Percentiles rank a stretch among this genome's conserved stretches.
phyloP scores from a whole-genome alignment of 2,329 filamentous ascomycete genomes.

The Trichoderma sp. region DNA sequence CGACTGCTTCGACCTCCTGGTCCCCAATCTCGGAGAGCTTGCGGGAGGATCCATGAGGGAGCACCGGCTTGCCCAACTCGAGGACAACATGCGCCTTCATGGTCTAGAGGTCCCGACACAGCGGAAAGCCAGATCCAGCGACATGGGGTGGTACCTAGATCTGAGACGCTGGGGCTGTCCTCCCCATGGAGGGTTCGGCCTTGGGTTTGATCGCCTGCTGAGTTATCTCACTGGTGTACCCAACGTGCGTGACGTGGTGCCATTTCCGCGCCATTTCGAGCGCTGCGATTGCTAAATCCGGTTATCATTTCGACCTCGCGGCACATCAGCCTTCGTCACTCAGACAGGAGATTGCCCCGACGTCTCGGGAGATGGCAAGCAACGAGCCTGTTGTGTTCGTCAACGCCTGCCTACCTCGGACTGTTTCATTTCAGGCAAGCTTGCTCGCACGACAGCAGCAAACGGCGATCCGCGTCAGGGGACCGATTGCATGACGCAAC shows the following conservation, averaged over 20 bases:
- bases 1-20: constrained; percentile 85
- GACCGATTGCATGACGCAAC: constrained; percentile 21
- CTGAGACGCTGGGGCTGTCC: constrained; percentile 87
- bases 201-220: constrained; percentile 84
- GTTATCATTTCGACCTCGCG: constrained; percentile 6
- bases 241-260: constrained; percentile 80
- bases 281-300: constrained; percentile 55
- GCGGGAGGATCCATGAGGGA: constrained; percentile 89
- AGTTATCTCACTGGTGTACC: constrained; percentile 78
- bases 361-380: constrained; percentile 19
- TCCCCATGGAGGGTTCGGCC: constrained; percentile 84
- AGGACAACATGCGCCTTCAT: constrained; percentile 67
- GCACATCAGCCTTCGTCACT: background rate
- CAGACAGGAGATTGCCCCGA: constrained; percentile 19
- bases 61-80: constrained; percentile 65
- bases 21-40: constrained; percentile 82
- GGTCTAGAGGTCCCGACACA: constrained; percentile 51
- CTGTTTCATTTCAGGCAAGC: constrained; percentile 19
- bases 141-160: constrained; percentile 81
- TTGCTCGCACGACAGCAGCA: constrained; percentile 13
- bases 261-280: constrained; percentile 74
- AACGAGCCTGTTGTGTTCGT: constrained; percentile 20
- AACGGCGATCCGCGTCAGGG: constrained; percentile 21
- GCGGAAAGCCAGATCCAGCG: constrained; percentile 29
- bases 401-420: constrained; percentile 22